Evolutionary conservation across 2,329 filamentous ascomycete genomes (phyloP).

Genomic region (Orbilia brochopaga): DNA sequence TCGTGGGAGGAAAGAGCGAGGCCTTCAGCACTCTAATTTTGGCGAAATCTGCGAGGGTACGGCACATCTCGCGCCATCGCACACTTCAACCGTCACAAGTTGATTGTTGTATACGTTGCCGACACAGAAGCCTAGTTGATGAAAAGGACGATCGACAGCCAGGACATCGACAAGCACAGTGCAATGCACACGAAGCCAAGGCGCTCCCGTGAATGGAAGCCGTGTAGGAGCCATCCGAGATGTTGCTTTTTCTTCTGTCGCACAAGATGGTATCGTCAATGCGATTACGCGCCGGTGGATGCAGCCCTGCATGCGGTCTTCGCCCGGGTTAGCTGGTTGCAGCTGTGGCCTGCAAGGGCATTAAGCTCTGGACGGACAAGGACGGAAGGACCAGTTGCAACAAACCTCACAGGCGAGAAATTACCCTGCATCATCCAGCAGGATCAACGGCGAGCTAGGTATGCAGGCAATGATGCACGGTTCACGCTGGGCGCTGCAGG

Average conservation of each 20-base stretch:
- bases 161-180: not conserved
- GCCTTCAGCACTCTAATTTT: not conserved
- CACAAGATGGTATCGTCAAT: slow-evolving; percentile 6
- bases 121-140: not conserved
- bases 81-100: not conserved
- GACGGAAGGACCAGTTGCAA: slow-evolving; percentile 5
- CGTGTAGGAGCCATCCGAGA: not conserved
- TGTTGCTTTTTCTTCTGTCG: slow-evolving; percentile 1
- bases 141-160: not conserved
- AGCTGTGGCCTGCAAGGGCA: not conserved
- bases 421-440: not conserved
- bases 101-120: not conserved
- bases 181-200: not conserved
- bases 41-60: not conserved
- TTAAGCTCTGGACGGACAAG: slow-evolving; percentile 3
- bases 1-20: not conserved
- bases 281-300: slow-evolving; percentile 3
- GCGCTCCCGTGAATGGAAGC: not conserved
- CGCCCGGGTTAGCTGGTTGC: not conserved
- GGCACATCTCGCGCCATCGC: not conserved
- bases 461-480: not conserved
- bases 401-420: not conserved
- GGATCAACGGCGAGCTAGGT: no score
- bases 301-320: not conserved
- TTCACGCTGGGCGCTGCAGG: slow-evolving; percentile 2